Conservation (phyloP, 306 rosid genomes). For the Cercis canadensis region DNA sequence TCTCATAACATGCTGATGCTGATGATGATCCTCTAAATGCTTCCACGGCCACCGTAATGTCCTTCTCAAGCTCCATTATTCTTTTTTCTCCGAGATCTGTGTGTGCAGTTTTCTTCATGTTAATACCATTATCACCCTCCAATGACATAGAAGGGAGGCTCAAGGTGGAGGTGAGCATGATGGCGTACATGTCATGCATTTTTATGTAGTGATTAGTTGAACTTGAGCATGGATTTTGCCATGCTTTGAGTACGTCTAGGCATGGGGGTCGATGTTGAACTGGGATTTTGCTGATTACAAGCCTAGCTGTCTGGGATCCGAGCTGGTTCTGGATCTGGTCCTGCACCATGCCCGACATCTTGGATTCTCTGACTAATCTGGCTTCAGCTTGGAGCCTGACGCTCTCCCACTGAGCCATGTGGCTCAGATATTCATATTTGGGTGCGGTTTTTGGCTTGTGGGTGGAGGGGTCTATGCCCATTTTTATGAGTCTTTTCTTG, state of each 20-base stretch:
- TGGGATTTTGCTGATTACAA: no score
- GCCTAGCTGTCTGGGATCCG: slow-evolving; percentile 33
- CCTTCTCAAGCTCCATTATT: background rate
- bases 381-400: slow-evolving; percentile 57
- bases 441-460: slow-evolving; percentile 50
- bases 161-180: slow-evolving; percentile 52
- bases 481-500: slow-evolving; percentile 49
- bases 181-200: slow-evolving; percentile 47
- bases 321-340: slow-evolving; percentile 6
- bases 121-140: no score
- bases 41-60: no score
- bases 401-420: no score
- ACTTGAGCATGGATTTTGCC: slow-evolving; percentile 59
- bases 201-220: background rate
- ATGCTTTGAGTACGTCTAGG: slow-evolving; percentile 63
- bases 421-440: slow-evolving; percentile 37
- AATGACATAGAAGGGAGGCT: slow-evolving; percentile 30
- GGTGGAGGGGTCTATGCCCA: slow-evolving; percentile 57
- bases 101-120: no score
- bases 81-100: no score
- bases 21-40: no score
- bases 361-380: slow-evolving; percentile 51
- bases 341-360: no score
- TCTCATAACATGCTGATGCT: slow-evolving; percentile 31
- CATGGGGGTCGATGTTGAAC: slow-evolving; percentile 37